Evolutionary conservation across 768 basidiomycete species (phyloP), one percentile per base, ranked within the genome.

Genomic region (Coprinellus micaceus): DNA sequence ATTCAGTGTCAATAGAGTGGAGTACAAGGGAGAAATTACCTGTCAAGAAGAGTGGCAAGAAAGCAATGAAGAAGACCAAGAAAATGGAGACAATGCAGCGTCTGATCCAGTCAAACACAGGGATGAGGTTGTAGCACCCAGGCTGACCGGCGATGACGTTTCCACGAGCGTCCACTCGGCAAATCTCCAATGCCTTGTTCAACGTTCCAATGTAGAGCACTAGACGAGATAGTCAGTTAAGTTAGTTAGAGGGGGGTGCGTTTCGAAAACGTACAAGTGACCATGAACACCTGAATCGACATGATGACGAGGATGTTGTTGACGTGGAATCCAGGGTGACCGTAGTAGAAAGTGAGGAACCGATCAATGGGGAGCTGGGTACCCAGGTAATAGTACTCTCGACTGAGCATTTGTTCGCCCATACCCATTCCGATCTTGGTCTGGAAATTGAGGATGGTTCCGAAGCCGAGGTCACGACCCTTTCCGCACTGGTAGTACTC

Each of bases 401-500:
- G 86, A 74, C 94, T 98, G 64, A 99, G 87, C 94, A 98, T 96
- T 68, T 99, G 97, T 72, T 99, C 97, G 64, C 97, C 97, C 97
- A 99, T 99, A 74, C 97, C 97, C 28, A 92, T 97, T 26, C 96
- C 96, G 66, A 99, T 97, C 83, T 99, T 99, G 49, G 97, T 99
- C 78, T 98, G 94, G 85, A 99, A 99, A 71, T 98, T 98, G 66
- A 99, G 78, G 67, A 98, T 98, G 44, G 97, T 99, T 51, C 97
- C 97, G 69, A 99, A 99, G 54, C 97, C 97, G 59, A 99, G 87
- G 78, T 99, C 97, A 75, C 97, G 89, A 54, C 97, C 97, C 77
- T 99, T 98, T 61, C 96, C 96, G 67, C 96, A 98, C 73, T 99
- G 97, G 69, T 98, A 99, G 75, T 99, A 99, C 71, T 99, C 97